Conservation (phyloP, 2,329 filamentous ascomycete genomes). For the Bretziella fagacearum region DNA sequence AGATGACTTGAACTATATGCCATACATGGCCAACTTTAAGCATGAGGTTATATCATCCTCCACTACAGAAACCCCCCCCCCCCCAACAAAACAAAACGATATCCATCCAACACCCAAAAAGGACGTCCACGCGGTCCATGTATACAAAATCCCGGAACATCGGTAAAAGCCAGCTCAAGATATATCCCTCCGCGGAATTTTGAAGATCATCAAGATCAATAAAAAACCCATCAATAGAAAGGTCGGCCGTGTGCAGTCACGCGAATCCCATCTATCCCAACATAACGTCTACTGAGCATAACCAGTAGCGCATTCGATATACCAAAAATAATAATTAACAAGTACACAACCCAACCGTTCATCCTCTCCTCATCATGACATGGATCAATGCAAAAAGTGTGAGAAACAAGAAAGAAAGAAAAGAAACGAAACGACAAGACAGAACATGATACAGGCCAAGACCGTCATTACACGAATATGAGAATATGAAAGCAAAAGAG, state of each 20-base stretch:
- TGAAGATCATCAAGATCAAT: neutral
- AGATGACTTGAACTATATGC: no score
- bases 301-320: neutral
- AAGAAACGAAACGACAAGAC: constrained; percentile 5
- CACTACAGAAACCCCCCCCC: no score
- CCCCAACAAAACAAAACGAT: no score
- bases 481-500: neutral
- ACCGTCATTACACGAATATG: neutral
- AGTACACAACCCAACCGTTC: neutral
- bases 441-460: constrained; percentile 1
- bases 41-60: no score
- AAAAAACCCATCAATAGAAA: neutral
- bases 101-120: no score
- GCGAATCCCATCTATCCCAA: no score
- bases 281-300: neutral
- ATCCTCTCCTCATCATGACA: neutral
- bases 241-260: neutral
- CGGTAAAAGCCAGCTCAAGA: no score
- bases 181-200: neutral
- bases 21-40: no score
- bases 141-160: no score
- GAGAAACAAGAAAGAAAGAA: neutral
- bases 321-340: neutral
- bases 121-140: no score
- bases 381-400: neutral